A percentile compares a stretch with the other conserved stretches of the same genome.
These are phyloP conservation scores for Firmiana major DNA, from an alignment of 345 rosid species.

Conservation along the genomic window DNA sequence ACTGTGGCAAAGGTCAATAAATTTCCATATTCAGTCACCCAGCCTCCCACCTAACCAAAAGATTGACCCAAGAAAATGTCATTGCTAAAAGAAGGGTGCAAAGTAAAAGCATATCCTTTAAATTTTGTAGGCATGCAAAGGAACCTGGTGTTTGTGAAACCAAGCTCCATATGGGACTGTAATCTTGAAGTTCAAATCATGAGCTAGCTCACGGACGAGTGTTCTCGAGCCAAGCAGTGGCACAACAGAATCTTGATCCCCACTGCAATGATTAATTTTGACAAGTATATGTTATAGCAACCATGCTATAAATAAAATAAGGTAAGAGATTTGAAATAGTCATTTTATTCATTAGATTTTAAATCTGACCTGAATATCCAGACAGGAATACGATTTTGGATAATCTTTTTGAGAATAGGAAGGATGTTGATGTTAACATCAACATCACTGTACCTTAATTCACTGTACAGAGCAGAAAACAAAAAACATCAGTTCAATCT, in stretches of 20 bases:
- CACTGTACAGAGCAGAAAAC: constrained; percentile 34
- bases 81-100: not conserved
- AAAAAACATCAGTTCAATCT: not conserved
- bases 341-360: not conserved
- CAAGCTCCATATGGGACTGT: constrained; percentile 78
- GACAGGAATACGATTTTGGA: constrained; percentile 53
- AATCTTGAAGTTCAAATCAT: constrained; percentile 49
- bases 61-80: not conserved
- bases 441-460: constrained; percentile 45
- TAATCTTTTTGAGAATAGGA: constrained; percentile 69
- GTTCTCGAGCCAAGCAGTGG: constrained; percentile 82
- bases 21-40: constrained; percentile 79
- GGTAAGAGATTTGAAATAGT: not conserved
- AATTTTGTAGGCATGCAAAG: not conserved
- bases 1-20: constrained; percentile 74
- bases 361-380: constrained; percentile 74
- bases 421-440: constrained; percentile 68
- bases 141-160: constrained; percentile 96
- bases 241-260: constrained; percentile 86
- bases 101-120: not conserved
- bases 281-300: not conserved
- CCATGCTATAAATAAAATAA: not conserved
- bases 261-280: constrained; percentile 36
- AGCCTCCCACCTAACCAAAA: constrained; percentile 65
- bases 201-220: constrained; percentile 68